A percentile compares a stretch with the other conserved stretches of the same genome.
Evolutionary conservation across 2,329 filamentous ascomycete genomes (phyloP).

Genomic region (Penicillium fuscoglaucum): DNA sequence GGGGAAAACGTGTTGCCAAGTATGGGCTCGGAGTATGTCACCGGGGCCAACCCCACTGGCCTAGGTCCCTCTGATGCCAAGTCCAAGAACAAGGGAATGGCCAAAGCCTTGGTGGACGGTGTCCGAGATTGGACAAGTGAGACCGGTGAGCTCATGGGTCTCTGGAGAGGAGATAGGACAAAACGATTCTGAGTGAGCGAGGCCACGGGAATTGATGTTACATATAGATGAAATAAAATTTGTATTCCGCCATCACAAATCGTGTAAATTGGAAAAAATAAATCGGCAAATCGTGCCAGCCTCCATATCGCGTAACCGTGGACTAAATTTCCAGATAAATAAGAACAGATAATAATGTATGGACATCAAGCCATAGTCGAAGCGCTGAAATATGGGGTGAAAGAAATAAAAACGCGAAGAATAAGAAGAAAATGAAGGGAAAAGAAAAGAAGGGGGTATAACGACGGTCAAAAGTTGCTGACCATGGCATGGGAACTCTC

Average conservation of each 20-base stretch:
- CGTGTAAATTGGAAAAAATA: slow-evolving; percentile 2
- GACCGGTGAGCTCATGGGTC: slow-evolving; percentile 62
- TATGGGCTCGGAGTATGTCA: slow-evolving; percentile 76
- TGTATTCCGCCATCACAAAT: not conserved
- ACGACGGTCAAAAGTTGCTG: slow-evolving; percentile 12
- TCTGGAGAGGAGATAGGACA: slow-evolving; percentile 61
- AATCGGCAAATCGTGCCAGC: slow-evolving; percentile 1
- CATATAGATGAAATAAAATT: slow-evolving; percentile 8
- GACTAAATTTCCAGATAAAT: slow-evolving; percentile 4
- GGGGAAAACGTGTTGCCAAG: slow-evolving; percentile 93
- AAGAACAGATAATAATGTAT: slow-evolving; percentile 3
- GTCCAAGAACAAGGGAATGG: slow-evolving; percentile 59
- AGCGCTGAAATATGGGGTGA: not conserved
- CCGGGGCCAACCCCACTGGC: slow-evolving; percentile 44
- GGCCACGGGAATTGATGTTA: slow-evolving; percentile 4
- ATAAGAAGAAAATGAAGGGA: slow-evolving; percentile 9
- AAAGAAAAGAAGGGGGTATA: slow-evolving; percentile 19
- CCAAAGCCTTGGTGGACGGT: slow-evolving; percentile 62
- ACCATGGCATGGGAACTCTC: slow-evolving; percentile 12
- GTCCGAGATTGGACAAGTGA: slow-evolving; percentile 62
- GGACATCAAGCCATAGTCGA: slow-evolving; percentile 12
- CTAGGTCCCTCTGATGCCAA: slow-evolving; percentile 39
- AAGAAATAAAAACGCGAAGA: slow-evolving; percentile 3
- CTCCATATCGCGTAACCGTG: slow-evolving; percentile 1
- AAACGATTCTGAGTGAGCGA: slow-evolving; percentile 43